Base-by-base conservation (phyloP, 257 asterid genomes). In the Solanum paucissectum region DNA sequence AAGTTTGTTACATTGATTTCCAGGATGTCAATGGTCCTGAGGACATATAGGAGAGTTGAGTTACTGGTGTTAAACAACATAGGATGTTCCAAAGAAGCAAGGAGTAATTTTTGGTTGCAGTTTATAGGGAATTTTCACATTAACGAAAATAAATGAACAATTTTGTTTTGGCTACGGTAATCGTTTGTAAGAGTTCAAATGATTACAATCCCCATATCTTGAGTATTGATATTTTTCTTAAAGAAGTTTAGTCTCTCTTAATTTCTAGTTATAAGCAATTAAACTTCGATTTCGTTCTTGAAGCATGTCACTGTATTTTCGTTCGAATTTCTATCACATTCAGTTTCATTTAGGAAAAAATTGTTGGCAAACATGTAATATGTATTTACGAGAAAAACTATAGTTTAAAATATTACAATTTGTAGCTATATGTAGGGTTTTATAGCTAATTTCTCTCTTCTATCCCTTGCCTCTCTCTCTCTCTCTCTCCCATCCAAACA, bases 21-120 rank as follows among this genome's bases (percentile, higher is more conserved):
- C 98, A 96, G 99, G 96, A 93, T 33, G 94, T 95, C 89, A 92
- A 92, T 84, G 94, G 98, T 27, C 96, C 98, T 7, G 96, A 88
- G 91, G 99, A 97, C 87, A 91, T 96, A 87, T 94, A 89, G 90
- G 88, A 68, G 52, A 88, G 79, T 27, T 66, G 49, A 88, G 77
- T 27, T 66, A 37, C 55, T 36, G 83, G 87, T 73, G 42, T 33
- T 60, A 88, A 52, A 71, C 42, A 6, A 87, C 21, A 16, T n/a
- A 27, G 64, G 14, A 40, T 20, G 34, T 9, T 86, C 46, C 55
- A 32, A 37, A 64, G 71, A 75, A 83, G 90, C 52, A 40, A 64
- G 29, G 84, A 46, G 44, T 37, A 42, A 37, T 40, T 27, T 87
- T 37, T 84, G 73, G 86, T 81, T 84, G 84, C 71, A 46, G 34